Evolutionary conservation across 2,329 filamentous ascomycete genomes (phyloP), one percentile per base, ranked within the genome.

Genomic region (Curvularia hawaiiensis): DNA sequence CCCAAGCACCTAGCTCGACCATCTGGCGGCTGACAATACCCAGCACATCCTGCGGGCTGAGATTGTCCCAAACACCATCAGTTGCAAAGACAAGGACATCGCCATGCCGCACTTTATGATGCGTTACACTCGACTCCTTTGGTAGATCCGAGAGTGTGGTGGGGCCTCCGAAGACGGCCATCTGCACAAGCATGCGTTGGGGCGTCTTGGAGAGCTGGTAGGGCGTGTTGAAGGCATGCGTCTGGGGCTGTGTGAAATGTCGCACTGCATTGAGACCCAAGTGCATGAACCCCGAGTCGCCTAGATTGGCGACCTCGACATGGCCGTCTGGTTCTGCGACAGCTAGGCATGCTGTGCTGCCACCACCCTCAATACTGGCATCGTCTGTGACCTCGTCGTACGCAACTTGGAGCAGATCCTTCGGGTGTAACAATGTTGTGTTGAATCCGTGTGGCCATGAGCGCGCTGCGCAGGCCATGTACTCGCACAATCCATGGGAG

Each of bases 221-320:
- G 0, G 95, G 95, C 0, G 95, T 98, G 77, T 99, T 99, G 84
- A 99, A 99, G 43, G 89, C 92, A 76, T 99, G 95, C 0, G 92
- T 97, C 77, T 99, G 95, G 24, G 92, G 90, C 47, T 88, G 85
- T 2, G 92, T 96, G 71, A 88, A 89, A 54, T 89, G 85, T 75
- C 95, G 89, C 31, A 99, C 90, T 14, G 90, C 91, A 65, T 94
- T 96, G 26, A 91, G 85, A 14, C 92, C 88, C 59, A 98, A 82
- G 60, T 96, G 89, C 54, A 98, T 84, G 75, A 93, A 98, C 31
- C 95, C 95, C 26, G 92, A 97, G 79, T 99, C 95, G 63, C 95
- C 95, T 33, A 99, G 83, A 77, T 99, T 99, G 59, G 95, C 95
- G 52, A 96, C 87, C 71, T 97, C 91, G 45, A 98, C 80, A 30